Evolutionary conservation across 306 rosid species (phyloP).

Genomic region (Boehmeria nivea): DNA sequence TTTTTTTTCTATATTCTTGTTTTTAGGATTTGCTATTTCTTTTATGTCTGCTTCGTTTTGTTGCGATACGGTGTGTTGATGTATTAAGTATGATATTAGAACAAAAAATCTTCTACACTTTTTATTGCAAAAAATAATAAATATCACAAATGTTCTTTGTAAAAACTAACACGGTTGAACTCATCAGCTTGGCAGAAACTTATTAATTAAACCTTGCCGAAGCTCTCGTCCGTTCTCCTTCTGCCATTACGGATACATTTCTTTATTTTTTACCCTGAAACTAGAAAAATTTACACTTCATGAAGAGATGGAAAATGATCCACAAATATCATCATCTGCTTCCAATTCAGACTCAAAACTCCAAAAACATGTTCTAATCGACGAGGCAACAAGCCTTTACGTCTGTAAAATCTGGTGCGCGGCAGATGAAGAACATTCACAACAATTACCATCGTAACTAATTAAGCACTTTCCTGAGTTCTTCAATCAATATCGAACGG

Average conservation of each 20-base stretch:
- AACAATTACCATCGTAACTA: slow-evolving; percentile 13
- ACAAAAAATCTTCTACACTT: neutral
- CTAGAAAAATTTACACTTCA: slow-evolving; percentile 17
- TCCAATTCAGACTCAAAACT: slow-evolving; percentile 1
- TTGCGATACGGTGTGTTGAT: too few species aligned
- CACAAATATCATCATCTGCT: slow-evolving; percentile 1
- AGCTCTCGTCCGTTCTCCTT: too few species aligned
- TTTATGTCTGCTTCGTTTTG: too few species aligned
- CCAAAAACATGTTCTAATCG: slow-evolving; percentile 17
- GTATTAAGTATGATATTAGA: too few species aligned
- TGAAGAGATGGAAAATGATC: neutral
- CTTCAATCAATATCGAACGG: slow-evolving; percentile 47
- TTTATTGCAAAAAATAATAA: neutral
- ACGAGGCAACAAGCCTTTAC: too few species aligned
- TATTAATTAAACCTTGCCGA: too few species aligned
- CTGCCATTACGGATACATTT: too few species aligned
- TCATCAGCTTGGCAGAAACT: too few species aligned
- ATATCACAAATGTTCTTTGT: slow-evolving; percentile 3
- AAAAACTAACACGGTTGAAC: too few species aligned
- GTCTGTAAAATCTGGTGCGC: slow-evolving; percentile 3
- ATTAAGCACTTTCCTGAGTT: slow-evolving; percentile 70
- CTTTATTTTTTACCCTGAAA: slow-evolving; percentile 9
- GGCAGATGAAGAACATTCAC: slow-evolving; percentile 6
- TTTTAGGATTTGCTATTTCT: too few species aligned
- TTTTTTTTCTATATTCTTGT: neutral